Base-by-base conservation (phyloP, 331 rosid species). In the Telfairia occidentalis region DNA sequence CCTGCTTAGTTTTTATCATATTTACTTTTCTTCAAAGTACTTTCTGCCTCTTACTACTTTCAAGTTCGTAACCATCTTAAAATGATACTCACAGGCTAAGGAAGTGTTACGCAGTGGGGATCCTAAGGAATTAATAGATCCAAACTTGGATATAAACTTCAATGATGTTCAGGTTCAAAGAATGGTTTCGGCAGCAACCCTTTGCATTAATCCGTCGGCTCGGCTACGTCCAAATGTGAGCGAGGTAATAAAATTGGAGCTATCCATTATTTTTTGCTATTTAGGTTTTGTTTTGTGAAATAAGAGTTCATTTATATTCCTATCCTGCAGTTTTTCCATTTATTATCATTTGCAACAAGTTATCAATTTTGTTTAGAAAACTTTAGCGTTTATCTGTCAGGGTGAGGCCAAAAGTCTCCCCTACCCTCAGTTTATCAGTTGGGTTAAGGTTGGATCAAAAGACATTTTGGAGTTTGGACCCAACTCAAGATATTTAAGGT, bases 201-300 rank as follows among this genome's bases (percentile, higher is more conserved):
- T 88, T 2, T 94, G 97, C 86, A 84, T 86, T 76, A 83, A 84
- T 28, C 29, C 84, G 1, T 82, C 98, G 24, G 87, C 97, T 54
- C 59, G 96, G 64, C 89, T 87, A 81, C 98, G 98, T 26, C 97
- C 98, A 6, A 78, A 81, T 42, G 59, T 85, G 64, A 87, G 70
- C 54, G 81, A 90, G 97, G 98, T 93, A 87, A 54, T 11, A 2
- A 40, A 54, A 40, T 43, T n/a, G 15, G 52, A 26, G 43, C 3
- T 18, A 16, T 38, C 13, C 70, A 35, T 9, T 19, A 11, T 1
- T 23, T 4, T 4, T 57, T 42, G 0, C 43, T 69, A 28, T 30
- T 43, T 19, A 5, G 70, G 24, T 12, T 43, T 23, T 50, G 30
- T 19, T 69, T 9, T 38, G 71, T 30, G 80, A 71, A 46, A 18